Percentiles rank a stretch among this genome's conserved stretches.
These are phyloP conservation scores for Vaucheria bursata DNA, from an alignment of 352 stramenopile species.

Conservation along the genomic window DNA sequence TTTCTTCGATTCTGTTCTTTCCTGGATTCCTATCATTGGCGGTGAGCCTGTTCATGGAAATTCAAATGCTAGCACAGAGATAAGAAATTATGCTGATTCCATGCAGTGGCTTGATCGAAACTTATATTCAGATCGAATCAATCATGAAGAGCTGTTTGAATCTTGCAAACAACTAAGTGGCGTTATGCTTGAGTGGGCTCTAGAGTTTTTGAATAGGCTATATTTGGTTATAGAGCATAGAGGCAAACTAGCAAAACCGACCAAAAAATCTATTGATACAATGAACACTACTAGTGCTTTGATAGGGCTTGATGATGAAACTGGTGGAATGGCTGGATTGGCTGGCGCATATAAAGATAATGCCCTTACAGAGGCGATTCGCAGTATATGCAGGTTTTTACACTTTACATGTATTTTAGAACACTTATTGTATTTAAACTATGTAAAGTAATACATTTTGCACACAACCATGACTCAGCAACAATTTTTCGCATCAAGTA, in stretches of 20 bases:
- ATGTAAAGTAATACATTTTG: too few relatives aligned
- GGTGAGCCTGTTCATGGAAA: too few relatives aligned
- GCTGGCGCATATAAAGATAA: slow-evolving; percentile 1
- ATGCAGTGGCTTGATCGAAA: not conserved
- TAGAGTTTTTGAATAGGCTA: slow-evolving; percentile 25
- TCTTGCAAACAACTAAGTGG: slow-evolving; percentile 25
- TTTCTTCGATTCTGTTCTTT: slow-evolving; percentile 26
- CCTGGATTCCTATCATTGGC: slow-evolving; percentile 35
- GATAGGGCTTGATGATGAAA: slow-evolving; percentile 15
- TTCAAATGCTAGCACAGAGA: not conserved
- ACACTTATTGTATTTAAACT: too few relatives aligned
- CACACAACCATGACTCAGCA: too few relatives aligned
- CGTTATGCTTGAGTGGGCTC: slow-evolving; percentile 36
- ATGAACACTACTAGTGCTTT: slow-evolving; percentile 36
- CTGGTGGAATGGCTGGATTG: not conserved
- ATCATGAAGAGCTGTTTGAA: slow-evolving; percentile 22
- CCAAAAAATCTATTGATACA: slow-evolving; percentile 23
- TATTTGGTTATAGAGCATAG: slow-evolving; percentile 36
- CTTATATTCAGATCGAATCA: not conserved
- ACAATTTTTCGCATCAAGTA: too few relatives aligned
- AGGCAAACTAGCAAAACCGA: slow-evolving; percentile 25
- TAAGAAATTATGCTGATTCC: not conserved
- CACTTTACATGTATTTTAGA: too few relatives aligned
- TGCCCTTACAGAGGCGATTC: not conserved
- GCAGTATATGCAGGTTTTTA: not conserved